phyloP scores from a whole-genome alignment of 352 stramenopile species.

The Globisporangium spiculum region DNA sequence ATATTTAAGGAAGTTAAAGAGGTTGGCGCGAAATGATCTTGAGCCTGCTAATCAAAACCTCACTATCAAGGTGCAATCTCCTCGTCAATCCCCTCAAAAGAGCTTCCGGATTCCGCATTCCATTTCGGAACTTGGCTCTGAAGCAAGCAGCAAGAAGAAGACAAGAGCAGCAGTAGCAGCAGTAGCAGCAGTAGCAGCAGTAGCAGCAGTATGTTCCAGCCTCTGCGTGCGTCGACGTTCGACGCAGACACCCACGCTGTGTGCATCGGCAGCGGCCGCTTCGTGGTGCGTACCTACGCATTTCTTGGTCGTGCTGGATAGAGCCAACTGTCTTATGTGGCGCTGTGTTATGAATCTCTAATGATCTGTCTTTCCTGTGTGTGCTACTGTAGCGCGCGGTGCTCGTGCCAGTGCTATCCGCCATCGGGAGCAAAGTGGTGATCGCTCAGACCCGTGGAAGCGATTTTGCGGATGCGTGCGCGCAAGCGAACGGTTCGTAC shows the following conservation, averaged over 20 bases:
- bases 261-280: conserved; percentile 71
- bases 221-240: conserved; percentile 21
- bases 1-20: no score
- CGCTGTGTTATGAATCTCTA: not conserved
- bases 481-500: conserved; percentile 18
- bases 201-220: conserved; percentile 23
- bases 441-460: conserved; percentile 33
- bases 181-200: not conserved
- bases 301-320: not conserved
- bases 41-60: not conserved
- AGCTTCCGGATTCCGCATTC: not conserved
- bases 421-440: conserved; percentile 24
- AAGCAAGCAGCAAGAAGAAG: not conserved
- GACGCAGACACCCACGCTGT: conserved; percentile 33
- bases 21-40: no score
- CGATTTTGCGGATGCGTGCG: conserved; percentile 29
- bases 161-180: not conserved
- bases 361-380: not conserved
- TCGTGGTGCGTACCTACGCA: conserved; percentile 38
- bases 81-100: not conserved
- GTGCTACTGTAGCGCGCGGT: conserved; percentile 23
- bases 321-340: not conserved
- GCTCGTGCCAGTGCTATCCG: conserved; percentile 29
- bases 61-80: not conserved
- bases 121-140: not conserved